A percentile compares a stretch with the other conserved stretches of the same genome.
phyloP scores from a whole-genome alignment of 495 filamentous ascomycete genomes.

The Penicillium silybi region DNA sequence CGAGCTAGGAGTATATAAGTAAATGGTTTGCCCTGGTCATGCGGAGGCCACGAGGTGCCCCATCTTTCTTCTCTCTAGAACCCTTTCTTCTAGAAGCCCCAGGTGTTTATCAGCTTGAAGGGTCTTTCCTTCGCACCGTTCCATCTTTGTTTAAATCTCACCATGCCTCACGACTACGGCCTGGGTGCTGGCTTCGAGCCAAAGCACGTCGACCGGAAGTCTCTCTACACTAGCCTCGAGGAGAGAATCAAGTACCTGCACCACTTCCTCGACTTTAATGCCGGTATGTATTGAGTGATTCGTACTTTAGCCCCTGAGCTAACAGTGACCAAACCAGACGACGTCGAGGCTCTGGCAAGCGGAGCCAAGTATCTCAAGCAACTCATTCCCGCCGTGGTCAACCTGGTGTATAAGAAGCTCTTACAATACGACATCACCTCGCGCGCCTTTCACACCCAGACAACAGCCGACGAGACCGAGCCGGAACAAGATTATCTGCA shows the following conservation, averaged over 20 bases:
- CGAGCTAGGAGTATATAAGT: conserved; percentile 15
- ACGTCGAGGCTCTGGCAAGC: conserved; percentile 62
- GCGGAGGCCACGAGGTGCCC: conserved; percentile 17
- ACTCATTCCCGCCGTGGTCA: conserved; percentile 62
- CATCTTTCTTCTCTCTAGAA: conserved; percentile 7
- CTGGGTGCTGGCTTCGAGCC: conserved; percentile 18
- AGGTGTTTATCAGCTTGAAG: neutral
- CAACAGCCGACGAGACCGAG: conserved; percentile 55
- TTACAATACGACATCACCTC: conserved; percentile 74
- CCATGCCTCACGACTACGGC: conserved; percentile 12
- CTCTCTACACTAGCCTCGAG: conserved; percentile 63
- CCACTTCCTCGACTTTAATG: conserved; percentile 67
- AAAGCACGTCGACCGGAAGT: conserved; percentile 63
- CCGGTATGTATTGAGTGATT: conserved; percentile 41
- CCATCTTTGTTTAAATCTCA: neutral
- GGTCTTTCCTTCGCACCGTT: no score
- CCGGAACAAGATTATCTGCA: conserved; percentile 57
- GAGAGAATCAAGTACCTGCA: conserved; percentile 66
- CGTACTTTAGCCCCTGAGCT: neutral
- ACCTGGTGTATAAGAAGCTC: conserved; percentile 75
- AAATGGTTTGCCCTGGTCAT: conserved; percentile 7
- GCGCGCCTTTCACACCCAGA: conserved; percentile 61
- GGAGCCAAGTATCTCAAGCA: conserved; percentile 70
- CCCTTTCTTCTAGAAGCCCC: neutral
- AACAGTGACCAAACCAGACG: conserved; percentile 37